Evolutionary conservation across 2,329 filamentous ascomycete species (phyloP), one percentile per base, ranked within the genome.

Genomic region (Scedosporium minutisporum): DNA sequence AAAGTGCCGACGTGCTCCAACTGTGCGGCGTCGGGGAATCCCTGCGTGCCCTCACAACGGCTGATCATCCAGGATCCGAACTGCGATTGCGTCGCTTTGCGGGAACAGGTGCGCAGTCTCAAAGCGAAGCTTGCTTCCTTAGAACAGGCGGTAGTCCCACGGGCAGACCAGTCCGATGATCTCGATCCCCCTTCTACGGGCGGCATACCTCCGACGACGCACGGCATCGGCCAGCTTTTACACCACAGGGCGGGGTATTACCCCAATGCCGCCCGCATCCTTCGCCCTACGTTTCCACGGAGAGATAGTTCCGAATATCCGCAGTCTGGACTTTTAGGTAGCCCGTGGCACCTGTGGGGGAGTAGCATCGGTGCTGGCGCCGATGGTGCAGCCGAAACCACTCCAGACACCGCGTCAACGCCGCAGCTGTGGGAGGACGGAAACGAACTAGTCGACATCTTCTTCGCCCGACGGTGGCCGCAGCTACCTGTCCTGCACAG

Each of bases 391-490:
- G 12, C 58, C 38, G 29, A 12, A 38, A 5, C 42, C 48, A 9
- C 48, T 25, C 1, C 14, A 53, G 14, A 61, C 48, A 6, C 42
- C 23, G 59, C 65, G 18, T 33, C 9, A 9, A 33, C 7, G 29
- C 9, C 29, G 9, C 29, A 33, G 29, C 29, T 33, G 29, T 33
- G 29, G 29, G 29, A 33, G 29, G 29, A 33, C 7, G 29, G 29
- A 33, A 33, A 63, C 66, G n/a, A 62, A 59, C 21, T 57, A 14
- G 25, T 57, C 23, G 53, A 57, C 3, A 29, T 14, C 7, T 71
- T 70, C 48, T 71, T 71, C 44, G 65, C 64, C 41, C 59, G 63
- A n/a, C 63, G 68, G 58, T 70, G 68, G 69, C 67, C 69, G 3
- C 68, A 69, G 53, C 61, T 69, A 9, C 68, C 68, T 12, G 64